Percentiles rank a stretch among this genome's conserved stretches.
phyloP scores from a whole-genome alignment of 495 filamentous ascomycete genomes.

The Penicillium crystallinum region DNA sequence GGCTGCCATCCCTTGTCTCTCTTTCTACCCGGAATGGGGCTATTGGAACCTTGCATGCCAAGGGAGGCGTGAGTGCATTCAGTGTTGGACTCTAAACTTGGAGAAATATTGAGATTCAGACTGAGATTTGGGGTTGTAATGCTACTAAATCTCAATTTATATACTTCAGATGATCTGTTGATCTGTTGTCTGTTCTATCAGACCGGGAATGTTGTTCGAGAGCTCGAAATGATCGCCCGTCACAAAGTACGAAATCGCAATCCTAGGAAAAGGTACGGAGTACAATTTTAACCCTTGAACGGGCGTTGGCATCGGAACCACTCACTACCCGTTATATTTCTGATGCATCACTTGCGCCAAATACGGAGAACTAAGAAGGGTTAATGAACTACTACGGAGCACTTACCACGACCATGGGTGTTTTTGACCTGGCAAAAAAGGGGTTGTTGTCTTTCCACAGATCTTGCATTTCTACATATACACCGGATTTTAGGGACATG shows the following conservation, averaged over 20 bases:
- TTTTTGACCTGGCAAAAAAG: no score
- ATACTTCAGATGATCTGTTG: no score
- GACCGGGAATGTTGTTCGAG: not conserved
- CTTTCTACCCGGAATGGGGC: constrained; percentile 12
- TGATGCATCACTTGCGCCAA: constrained; percentile 1
- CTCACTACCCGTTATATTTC: not conserved
- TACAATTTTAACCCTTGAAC: not conserved
- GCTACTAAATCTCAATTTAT: not conserved
- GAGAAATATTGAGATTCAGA: not conserved
- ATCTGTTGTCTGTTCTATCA: not conserved
- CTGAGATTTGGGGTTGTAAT: not conserved
- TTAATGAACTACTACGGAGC: no score
- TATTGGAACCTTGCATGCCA: constrained; percentile 27
- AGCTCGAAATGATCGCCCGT: not conserved
- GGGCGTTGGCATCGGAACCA: not conserved
- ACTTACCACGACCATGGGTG: no score
- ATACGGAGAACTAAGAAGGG: not conserved
- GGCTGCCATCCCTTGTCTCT: constrained; percentile 16
- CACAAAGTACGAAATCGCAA: not conserved
- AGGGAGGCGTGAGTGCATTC: constrained; percentile 2
- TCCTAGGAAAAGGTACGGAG: no score
- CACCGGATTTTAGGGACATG: no score
- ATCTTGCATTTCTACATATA: no score
- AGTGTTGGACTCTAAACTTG: not conserved
- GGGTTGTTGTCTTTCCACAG: no score